Evolutionary conservation across 2,329 filamentous ascomycete genomes (phyloP), one percentile per base, ranked within the genome.

Genomic region (Peltaster fructicola): DNA sequence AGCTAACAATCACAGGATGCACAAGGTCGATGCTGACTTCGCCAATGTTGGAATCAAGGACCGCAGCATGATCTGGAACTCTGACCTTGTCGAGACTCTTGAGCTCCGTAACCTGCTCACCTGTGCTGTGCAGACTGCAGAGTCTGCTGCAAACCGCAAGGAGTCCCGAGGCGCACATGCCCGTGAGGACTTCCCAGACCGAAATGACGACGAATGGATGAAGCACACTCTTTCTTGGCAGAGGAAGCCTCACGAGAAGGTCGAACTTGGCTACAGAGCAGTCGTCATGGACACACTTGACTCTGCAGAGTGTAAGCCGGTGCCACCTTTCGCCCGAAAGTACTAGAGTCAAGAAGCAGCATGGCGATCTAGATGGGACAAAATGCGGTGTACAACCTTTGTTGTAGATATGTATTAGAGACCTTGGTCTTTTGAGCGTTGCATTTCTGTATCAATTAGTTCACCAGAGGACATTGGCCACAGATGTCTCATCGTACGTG

Each of bases 31-130:
- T 52, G 56, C 67, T 43, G 66, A 63, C 45, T 95, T 77, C 59
- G 57, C 64, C 43, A 65, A 93, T 48, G 75, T 95, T 41, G 80
- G 81, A 47, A 93, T 80, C 61, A 91, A 92, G 70, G 85, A 95
- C 57, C 78, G 88, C 56, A 90, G 80, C 67, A 93, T 95, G 85
- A 95, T 95, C 63, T 95, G 85, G 85, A 95, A 95, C 72, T 82
- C 79, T 13, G 85, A 95, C 49, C 70, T 95, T 18, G 81, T 92
- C 34, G 85, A 95, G 67, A 91, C 85, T 6, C 71, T 98, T 29
- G 88, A 98, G 60, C 65, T 95, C 48, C 70, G 84, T 48, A 98
- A 98, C 57, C 57, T 98, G 47, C 62, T 98, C 50, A 95, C 88
- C 47, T 95, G 88, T 72, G 85, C 84, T 42, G 70, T 77, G 23